Conservation (phyloP, 2,329 filamentous ascomycete genomes). For the Penicillium sp. region DNA sequence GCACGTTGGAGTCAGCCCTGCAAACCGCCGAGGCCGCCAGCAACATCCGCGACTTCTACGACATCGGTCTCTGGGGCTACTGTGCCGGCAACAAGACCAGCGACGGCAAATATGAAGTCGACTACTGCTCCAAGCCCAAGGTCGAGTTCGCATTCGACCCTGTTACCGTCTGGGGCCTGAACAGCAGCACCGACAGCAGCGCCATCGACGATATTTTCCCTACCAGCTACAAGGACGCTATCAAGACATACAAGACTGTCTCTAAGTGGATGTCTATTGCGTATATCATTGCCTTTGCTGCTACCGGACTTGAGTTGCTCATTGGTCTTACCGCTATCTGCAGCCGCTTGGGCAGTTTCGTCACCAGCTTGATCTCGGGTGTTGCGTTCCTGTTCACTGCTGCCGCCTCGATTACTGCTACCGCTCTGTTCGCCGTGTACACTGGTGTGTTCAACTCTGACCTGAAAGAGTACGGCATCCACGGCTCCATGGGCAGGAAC, state of each 20-base stretch:
- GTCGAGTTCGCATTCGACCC: constrained; percentile 74
- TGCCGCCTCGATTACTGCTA: constrained; percentile 67
- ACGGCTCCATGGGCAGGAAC: constrained; percentile 60
- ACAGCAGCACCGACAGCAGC: constrained; percentile 43
- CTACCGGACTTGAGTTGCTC: constrained; percentile 67
- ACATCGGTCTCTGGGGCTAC: constrained; percentile 82
- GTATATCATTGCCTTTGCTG: constrained; percentile 69
- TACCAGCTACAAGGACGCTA: constrained; percentile 59
- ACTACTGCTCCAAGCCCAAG: constrained; percentile 65
- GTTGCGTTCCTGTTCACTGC: constrained; percentile 55
- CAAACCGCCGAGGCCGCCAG: constrained; percentile 42
- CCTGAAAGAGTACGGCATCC: constrained; percentile 68
- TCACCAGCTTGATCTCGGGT: constrained; percentile 72
- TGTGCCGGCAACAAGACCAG: constrained; percentile 61
- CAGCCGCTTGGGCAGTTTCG: constrained; percentile 74
- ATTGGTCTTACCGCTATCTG: constrained; percentile 79
- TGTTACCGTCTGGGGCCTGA: constrained; percentile 62
- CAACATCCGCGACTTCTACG: constrained; percentile 70
- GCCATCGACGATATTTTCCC: constrained; percentile 61
- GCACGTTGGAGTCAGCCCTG: constrained; percentile 23
- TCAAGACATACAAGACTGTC: constrained; percentile 70
- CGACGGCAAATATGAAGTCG: constrained; percentile 49
- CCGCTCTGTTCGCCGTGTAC: constrained; percentile 67
- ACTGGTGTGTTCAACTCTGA: constrained; percentile 64
- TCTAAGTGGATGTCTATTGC: constrained; percentile 79